phyloP scores from a whole-genome alignment of 1,284 basidiomycete genomes.

The Cryptococcus deneoformans region DNA sequence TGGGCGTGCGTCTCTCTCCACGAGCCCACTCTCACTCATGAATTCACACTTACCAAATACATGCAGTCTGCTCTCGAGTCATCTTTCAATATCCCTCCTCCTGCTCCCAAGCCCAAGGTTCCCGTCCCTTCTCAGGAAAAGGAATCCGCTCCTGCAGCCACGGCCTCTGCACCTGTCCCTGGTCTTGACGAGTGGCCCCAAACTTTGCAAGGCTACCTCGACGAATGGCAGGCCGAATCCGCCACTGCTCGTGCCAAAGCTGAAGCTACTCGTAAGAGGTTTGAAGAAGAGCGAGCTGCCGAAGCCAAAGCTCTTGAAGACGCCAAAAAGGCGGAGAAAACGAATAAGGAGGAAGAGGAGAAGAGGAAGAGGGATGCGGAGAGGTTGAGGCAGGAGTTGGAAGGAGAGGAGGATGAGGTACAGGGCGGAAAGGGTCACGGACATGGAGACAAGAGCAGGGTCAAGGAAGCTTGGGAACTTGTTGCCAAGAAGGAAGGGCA shows the following conservation, averaged over 20 bases:
- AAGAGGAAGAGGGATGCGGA: slow-evolving; percentile 19
- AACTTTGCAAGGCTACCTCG: slow-evolving; percentile 66
- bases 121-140: background rate
- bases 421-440: slow-evolving; percentile 14
- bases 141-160: slow-evolving; percentile 16
- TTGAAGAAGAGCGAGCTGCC: slow-evolving; percentile 55
- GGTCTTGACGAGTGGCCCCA: slow-evolving; percentile 55
- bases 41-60: background rate
- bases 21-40: background rate
- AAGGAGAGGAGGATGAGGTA: slow-evolving; percentile 17
- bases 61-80: slow-evolving; percentile 42
- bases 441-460: slow-evolving; percentile 39
- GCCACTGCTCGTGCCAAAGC: slow-evolving; percentile 71
- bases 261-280: slow-evolving; percentile 65
- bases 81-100: slow-evolving; percentile 44
- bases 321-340: slow-evolving; percentile 22
- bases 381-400: slow-evolving; percentile 23
- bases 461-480: slow-evolving; percentile 58
- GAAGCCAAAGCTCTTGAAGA: slow-evolving; percentile 22
- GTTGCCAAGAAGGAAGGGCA: slow-evolving; percentile 37
- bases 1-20: slow-evolving; percentile 32
- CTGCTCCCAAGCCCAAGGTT: slow-evolving; percentile 20
- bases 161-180: slow-evolving; percentile 15
- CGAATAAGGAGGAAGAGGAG: slow-evolving; percentile 23
- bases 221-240: slow-evolving; percentile 69